Conservation (phyloP, 192 early-diverging fungal genomes). For the Podila verticillata region DNA sequence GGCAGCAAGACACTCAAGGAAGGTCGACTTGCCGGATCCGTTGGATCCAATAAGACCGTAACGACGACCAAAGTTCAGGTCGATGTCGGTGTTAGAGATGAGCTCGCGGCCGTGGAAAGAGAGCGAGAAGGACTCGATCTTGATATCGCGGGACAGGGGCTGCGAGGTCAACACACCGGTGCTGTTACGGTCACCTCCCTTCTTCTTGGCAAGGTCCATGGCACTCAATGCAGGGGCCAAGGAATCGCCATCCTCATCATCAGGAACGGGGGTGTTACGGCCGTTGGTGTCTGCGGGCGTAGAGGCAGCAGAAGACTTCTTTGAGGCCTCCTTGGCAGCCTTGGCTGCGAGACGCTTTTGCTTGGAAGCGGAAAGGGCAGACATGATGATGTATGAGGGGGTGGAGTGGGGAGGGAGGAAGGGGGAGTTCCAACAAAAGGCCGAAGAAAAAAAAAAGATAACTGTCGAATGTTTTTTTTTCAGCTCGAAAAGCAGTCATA, state of each 20-base stretch:
- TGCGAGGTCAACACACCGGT: slow-evolving; percentile 94
- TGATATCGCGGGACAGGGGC: slow-evolving; percentile 92
- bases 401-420: slow-evolving; percentile 6
- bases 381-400: slow-evolving; percentile 21
- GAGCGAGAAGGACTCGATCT: slow-evolving; percentile 95
- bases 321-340: slow-evolving; percentile 65
- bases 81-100: slow-evolving; percentile 92
- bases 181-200: slow-evolving; percentile 84
- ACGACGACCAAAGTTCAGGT: slow-evolving; percentile 98
- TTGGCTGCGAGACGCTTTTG: slow-evolving; percentile 84
- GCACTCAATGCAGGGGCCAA: slow-evolving; percentile 37
- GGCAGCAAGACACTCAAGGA: slow-evolving; percentile 90
- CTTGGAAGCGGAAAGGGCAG: slow-evolving; percentile 72
- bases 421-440: neutral
- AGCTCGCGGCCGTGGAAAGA: slow-evolving; percentile 94
- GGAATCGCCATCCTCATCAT: slow-evolving; percentile 36
- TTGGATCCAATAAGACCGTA: slow-evolving; percentile 97
- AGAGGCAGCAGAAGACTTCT: slow-evolving; percentile 46
- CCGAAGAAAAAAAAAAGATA: slow-evolving; percentile 21
- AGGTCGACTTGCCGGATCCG: slow-evolving; percentile 96
- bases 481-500: neutral
- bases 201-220: slow-evolving; percentile 64
- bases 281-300: slow-evolving; percentile 41
- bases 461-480: neutral
- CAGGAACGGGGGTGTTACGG: slow-evolving; percentile 33